A percentile compares a stretch with the other conserved stretches of the same genome.
Conservation (phyloP, 2,329 filamentous ascomycete genomes). For the Talaromyces sp. region DNA sequence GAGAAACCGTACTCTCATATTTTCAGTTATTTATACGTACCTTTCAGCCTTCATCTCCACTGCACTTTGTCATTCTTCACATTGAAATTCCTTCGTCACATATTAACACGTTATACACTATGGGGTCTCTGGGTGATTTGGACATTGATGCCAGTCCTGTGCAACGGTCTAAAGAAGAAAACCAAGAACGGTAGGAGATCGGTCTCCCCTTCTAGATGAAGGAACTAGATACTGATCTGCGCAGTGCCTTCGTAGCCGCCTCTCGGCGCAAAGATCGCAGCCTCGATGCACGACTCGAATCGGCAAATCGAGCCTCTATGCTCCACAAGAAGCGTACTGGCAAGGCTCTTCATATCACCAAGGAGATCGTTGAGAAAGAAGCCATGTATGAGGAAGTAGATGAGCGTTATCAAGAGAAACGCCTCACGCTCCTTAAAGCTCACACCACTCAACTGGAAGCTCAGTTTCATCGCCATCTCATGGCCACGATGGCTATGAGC, state of each 20-base stretch:
- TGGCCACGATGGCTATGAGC: constrained; percentile 30
- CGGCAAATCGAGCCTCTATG: constrained; percentile 80
- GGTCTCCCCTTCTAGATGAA: not conserved
- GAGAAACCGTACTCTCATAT: not conserved
- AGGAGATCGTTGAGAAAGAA: constrained; percentile 82
- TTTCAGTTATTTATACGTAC: not conserved
- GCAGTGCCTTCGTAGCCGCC: constrained; percentile 84
- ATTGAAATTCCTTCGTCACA: not conserved
- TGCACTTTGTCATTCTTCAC: not conserved
- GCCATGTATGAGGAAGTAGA: constrained; percentile 98
- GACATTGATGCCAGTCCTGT: constrained; percentile 29
- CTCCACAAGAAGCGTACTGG: constrained; percentile 87
- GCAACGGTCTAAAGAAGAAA: constrained; percentile 42
- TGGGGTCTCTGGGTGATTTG: constrained; percentile 11
- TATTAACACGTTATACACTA: not conserved
- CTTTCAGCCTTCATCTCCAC: not conserved
- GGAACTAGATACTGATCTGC: constrained; percentile 17
- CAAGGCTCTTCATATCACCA: constrained; percentile 73
- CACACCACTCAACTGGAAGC: constrained; percentile 38
- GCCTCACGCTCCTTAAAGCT: constrained; percentile 37
- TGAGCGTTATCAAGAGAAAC: constrained; percentile 57
- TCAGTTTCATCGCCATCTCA: constrained; percentile 36
- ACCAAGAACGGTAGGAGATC: constrained; percentile 42
- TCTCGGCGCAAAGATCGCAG: constrained; percentile 83
- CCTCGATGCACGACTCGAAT: constrained; percentile 82